Base-by-base conservation (phyloP, 2,329 filamentous ascomycete species). In the Teratosphaeriaceae sp. region DNA sequence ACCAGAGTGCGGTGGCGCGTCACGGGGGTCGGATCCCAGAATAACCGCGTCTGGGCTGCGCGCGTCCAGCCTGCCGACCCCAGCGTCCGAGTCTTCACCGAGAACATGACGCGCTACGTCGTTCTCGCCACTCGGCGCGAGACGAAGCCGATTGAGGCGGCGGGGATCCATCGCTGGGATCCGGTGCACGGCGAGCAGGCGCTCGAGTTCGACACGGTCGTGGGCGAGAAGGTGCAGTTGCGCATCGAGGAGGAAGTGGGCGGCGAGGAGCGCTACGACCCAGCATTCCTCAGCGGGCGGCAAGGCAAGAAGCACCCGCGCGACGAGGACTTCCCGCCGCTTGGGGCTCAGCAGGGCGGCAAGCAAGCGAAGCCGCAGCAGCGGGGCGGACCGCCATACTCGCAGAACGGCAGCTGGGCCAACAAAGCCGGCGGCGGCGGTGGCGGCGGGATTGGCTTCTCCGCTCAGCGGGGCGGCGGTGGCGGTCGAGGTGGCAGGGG, bases 31-130 rank as follows among this genome's bases (percentile, higher is more conserved):
- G 88, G 80, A 1, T 79, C 76, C 52, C 80, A 79, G 52, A 84
- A 95, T 47, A 82, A 88, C 61, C 84, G 78, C 54, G 76, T 97
- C 29, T 98, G 90, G 89, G 92, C 90, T 4, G 88, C 84, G 13
- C 76, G 81, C 33, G 78, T 96, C 9, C 75, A 79, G 23, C 88
- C 92, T 1, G 74, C 89, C 0, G 80, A 82, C 0, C 69, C 78
- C 13, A 77, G 75, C 0, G 78, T 82, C 29, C 75, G 73, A 35
- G 82, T 81, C 53, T 84, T 92, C 66, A 89, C 87, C 1, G 87
- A 94, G 51, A 89, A 88, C 56, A 74, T 78, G 1, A 76, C 75
- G 0, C 88, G 89, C 0, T 76, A 87, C 9, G 82, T 97, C 9
- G 86, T 97, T 1, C 74, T 98, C 27, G 89, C 88, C 1, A 73